Base-by-base conservation (phyloP, 176 grass and related monocot species). In the Sorghum bicolor region DNA sequence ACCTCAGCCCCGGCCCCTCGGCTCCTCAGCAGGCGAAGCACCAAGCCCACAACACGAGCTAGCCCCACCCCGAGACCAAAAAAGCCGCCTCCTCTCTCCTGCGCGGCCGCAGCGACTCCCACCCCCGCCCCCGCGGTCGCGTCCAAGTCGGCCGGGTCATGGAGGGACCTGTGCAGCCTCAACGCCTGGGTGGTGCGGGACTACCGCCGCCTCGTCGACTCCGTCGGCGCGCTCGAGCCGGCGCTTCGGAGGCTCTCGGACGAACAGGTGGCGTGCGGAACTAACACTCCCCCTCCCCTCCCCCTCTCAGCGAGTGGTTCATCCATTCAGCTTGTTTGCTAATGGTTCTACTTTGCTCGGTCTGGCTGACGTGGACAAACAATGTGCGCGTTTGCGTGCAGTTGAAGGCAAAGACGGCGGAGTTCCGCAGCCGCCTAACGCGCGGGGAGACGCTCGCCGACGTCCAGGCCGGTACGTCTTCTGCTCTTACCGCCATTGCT, bases 161-260 rank as follows among this genome's bases (percentile, higher is more conserved):
- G 91, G 96, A 92, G 70, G 72, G 91, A 95, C 66, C 14, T 95
- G 20, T 95, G 63, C 87, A 95, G 76, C 79, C 82, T 98, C 82
- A 95, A 98, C 79, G 83, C 82, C 19, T 95, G 96, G 96, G 93
- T 98, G 70, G 96, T 98, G 20, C 76, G 83, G 1, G 91, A 98
- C 80, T 98, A 98, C 83, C 50, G 78, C 85, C 83, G 96, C 72
- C 96, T 95, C 39, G 96, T 98, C 43, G 73, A 37, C 74, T 72
- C 89, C 38, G 91, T 98, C 34, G 89, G 82, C 80, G 83, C 79
- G 68, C 67, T 92, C n/a, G 96, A 98, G 73, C 76, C 79, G 45
- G 67, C 24, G 48, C 90, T 95, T 67, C 79, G 69, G 78, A 88
- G 91, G 85, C 91, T 98, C 57, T 90, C 91, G 52, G 96, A 98